These are phyloP conservation scores for Alternaria incomplexa DNA, from an alignment of 2,329 filamentous ascomycete genomes.

Conservation along the genomic window DNA sequence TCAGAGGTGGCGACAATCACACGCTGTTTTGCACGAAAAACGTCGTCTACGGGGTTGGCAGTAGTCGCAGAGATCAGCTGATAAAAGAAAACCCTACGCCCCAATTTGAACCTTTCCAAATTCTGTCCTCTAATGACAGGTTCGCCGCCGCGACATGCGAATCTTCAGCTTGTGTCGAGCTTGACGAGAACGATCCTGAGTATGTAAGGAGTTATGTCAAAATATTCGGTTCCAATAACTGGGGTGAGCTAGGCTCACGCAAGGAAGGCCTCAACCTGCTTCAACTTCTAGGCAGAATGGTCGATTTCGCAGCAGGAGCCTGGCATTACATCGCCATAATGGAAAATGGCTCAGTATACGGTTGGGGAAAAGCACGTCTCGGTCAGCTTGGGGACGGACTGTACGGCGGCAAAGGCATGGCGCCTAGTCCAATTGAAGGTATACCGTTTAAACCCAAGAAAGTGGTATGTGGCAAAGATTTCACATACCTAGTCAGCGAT, in stretches of 20 bases:
- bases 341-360: constrained; percentile 77
- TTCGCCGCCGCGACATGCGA: constrained; percentile 33
- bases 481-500: constrained; percentile 73
- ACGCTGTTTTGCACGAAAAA: constrained; percentile 72
- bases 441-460: constrained; percentile 67
- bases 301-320: constrained; percentile 74
- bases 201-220: background rate
- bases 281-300: constrained; percentile 47
- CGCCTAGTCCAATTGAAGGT: constrained; percentile 39
- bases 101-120: constrained; percentile 9
- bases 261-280: no score
- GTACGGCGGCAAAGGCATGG: constrained; percentile 46
- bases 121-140: background rate
- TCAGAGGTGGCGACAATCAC: constrained; percentile 82
- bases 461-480: constrained; percentile 82
- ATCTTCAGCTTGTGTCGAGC: constrained; percentile 31
- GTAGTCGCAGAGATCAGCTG: constrained; percentile 58
- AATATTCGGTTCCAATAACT: constrained; percentile 26
- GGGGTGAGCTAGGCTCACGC: constrained; percentile 33
- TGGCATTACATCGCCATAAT: constrained; percentile 78
- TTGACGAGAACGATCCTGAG: no score
- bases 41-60: constrained; percentile 69
- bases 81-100: constrained; percentile 17
- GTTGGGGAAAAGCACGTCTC: constrained; percentile 88
- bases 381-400: constrained; percentile 73